A percentile compares a stretch with the other conserved stretches of the same genome.
Evolutionary conservation across 2,329 filamentous ascomycete species (phyloP).

Genomic region (Mollisiaceae sp.): DNA sequence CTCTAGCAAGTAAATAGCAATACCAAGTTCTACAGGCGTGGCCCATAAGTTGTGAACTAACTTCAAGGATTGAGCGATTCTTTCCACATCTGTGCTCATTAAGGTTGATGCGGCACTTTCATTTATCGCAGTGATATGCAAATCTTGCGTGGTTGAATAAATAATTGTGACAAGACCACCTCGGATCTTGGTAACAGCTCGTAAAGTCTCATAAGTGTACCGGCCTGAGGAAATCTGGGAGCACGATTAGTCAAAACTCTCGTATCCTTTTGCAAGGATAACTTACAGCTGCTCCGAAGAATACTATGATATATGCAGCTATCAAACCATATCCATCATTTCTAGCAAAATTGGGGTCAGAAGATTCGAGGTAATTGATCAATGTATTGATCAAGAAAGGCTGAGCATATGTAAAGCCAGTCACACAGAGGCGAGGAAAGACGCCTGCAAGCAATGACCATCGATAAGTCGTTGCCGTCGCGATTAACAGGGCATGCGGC

Average conservation of each 20-base stretch:
- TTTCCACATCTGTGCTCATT: constrained; percentile 38
- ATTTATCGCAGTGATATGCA: constrained; percentile 33
- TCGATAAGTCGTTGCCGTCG: no score
- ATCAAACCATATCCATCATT: background rate
- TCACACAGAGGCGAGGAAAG: background rate
- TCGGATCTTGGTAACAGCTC: constrained; percentile 36
- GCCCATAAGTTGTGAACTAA: constrained; percentile 38
- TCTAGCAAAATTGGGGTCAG: background rate
- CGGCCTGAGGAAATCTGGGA: no score
- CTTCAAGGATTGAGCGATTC: constrained; percentile 38
- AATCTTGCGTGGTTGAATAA: constrained; percentile 38
- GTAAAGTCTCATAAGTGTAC: constrained; percentile 22
- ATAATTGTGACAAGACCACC: constrained; percentile 38
- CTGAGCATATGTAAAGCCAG: background rate
- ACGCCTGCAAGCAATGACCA: background rate
- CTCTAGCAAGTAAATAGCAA: constrained; percentile 41
- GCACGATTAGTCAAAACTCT: no score
- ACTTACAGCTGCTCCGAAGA: background rate
- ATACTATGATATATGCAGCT: background rate
- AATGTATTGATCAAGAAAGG: background rate
- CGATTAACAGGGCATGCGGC: background rate
- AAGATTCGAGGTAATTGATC: background rate
- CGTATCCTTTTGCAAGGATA: background rate
- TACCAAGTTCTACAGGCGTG: constrained; percentile 34
- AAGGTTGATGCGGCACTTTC: constrained; percentile 40